phyloP scores from a whole-genome alignment of 2,329 filamentous ascomycete species.

The Cyclaneusma minus region DNA sequence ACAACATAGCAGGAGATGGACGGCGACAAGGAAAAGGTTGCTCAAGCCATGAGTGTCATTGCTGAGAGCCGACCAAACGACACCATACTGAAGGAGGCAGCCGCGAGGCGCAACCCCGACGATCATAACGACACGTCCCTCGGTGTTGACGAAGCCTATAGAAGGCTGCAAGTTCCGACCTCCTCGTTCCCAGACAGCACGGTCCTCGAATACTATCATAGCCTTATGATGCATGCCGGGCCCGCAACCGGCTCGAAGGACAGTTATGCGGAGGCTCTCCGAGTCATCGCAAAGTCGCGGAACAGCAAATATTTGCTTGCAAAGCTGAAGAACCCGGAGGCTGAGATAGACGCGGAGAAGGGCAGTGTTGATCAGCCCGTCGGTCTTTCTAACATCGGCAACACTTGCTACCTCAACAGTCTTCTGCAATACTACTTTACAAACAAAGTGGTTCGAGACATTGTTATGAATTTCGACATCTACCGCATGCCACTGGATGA shows the following conservation, averaged over 20 bases:
- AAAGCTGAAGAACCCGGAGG: slow-evolving; percentile 19
- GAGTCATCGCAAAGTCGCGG: slow-evolving; percentile 16
- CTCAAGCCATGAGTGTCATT: slow-evolving; percentile 15
- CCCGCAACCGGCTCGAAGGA: slow-evolving; percentile 17
- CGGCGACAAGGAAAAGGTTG: slow-evolving; percentile 15
- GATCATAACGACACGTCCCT: slow-evolving; percentile 9
- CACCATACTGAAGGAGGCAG: slow-evolving; percentile 12
- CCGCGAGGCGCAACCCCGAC: slow-evolving; percentile 13
- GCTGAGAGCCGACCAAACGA: slow-evolving; percentile 13
- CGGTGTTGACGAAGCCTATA: slow-evolving; percentile 16
- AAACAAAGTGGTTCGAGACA: slow-evolving; percentile 62
- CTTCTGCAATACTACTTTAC: slow-evolving; percentile 92
- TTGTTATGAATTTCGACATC: slow-evolving; percentile 62
- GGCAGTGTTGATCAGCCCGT: slow-evolving; percentile 50
- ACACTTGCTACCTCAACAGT: slow-evolving; percentile 97
- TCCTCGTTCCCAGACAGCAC: slow-evolving; percentile 15
- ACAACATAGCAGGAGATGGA: slow-evolving; percentile 12
- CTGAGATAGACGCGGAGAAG: slow-evolving; percentile 12
- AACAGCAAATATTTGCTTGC: slow-evolving; percentile 16
- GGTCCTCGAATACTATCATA: slow-evolving; percentile 17
- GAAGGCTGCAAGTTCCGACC: slow-evolving; percentile 15
- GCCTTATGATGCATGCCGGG: slow-evolving; percentile 11
- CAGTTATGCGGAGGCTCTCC: slow-evolving; percentile 16
- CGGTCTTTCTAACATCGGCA: slow-evolving; percentile 84
- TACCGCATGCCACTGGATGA: slow-evolving; percentile 53